phyloP scores from a whole-genome alignment of 495 filamentous ascomycete species.

The Lophiotrema nucula region DNA sequence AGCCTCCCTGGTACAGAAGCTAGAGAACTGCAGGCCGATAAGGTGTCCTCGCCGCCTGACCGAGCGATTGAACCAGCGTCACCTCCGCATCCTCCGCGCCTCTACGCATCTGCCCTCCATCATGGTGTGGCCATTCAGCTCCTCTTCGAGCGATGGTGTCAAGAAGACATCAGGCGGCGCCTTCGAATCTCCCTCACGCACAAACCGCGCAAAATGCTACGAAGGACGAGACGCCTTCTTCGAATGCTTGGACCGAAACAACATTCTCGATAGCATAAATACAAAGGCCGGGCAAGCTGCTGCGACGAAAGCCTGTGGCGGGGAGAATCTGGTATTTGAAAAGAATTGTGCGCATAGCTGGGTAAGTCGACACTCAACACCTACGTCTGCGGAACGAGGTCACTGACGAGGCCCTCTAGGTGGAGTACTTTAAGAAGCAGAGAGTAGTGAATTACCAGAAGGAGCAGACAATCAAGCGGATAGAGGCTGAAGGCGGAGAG shows the following conservation, averaged over 20 bases:
- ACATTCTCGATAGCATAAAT: conserved; percentile 82
- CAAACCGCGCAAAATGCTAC: conserved; percentile 79
- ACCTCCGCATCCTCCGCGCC: too few relatives aligned
- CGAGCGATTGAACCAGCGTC: too few relatives aligned
- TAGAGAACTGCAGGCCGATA: too few relatives aligned
- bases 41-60: too few relatives aligned
- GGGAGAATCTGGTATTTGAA: conserved; percentile 66
- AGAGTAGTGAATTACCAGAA: conserved; percentile 88
- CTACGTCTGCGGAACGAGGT: background rate
- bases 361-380: conserved; percentile 52
- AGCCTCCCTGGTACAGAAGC: too few relatives aligned
- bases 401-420: conserved; percentile 50
- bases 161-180: conserved; percentile 56
- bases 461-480: conserved; percentile 70
- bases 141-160: conserved; percentile 6
- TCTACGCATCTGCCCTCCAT: too few relatives aligned
- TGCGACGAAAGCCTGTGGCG: conserved; percentile 64
- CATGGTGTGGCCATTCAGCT: conserved; percentile 38
- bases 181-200: conserved; percentile 72
- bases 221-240: conserved; percentile 84
- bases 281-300: conserved; percentile 53
- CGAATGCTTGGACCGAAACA: conserved; percentile 72
- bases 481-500: conserved; percentile 73
- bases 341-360: conserved; percentile 74
- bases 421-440: conserved; percentile 96